phyloP scores from a whole-genome alignment of 75 land plant genomes.

The Cunninghamia lanceolata region DNA sequence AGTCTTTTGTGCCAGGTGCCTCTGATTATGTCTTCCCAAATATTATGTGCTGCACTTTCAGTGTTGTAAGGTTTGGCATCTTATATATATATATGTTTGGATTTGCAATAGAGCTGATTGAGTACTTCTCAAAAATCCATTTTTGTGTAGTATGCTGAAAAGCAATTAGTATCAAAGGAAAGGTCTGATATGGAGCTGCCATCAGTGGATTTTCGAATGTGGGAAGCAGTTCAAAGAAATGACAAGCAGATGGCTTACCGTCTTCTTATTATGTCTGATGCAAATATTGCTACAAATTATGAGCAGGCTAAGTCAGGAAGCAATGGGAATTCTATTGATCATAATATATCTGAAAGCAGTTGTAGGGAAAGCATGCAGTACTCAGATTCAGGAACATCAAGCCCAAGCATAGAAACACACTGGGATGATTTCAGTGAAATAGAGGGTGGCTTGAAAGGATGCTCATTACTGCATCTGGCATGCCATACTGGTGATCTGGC shows the following conservation, averaged over 20 bases:
- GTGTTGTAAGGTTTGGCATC: background rate
- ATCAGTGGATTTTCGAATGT: slow-evolving; percentile 39
- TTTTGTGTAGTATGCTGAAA: slow-evolving; percentile 72
- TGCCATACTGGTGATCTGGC: slow-evolving; percentile 70
- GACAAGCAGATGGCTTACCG: slow-evolving; percentile 59
- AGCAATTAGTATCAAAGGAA: slow-evolving; percentile 46
- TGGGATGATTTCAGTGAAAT: slow-evolving; percentile 32
- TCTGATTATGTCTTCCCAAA: background rate
- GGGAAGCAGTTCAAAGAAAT: slow-evolving; percentile 86
- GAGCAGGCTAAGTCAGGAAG: slow-evolving; percentile 47
- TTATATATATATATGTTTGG: background rate
- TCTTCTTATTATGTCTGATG: slow-evolving; percentile 56
- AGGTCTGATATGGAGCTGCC: slow-evolving; percentile 14
- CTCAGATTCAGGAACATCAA: slow-evolving; percentile 18
- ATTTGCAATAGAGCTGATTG: background rate
- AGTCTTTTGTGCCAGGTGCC: background rate
- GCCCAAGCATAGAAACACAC: slow-evolving; percentile 19
- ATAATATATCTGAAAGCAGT: slow-evolving; percentile 19
- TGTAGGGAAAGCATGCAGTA: slow-evolving; percentile 15
- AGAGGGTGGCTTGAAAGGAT: slow-evolving; percentile 59
- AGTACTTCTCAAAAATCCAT: background rate
- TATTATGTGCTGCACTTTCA: background rate
- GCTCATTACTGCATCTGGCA: slow-evolving; percentile 84
- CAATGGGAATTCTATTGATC: slow-evolving; percentile 11
- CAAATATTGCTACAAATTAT: slow-evolving; percentile 49